These are phyloP conservation scores for Rhizoclosmatium sp. DNA, from an alignment of 192 early-diverging fungal species.

Conservation along the genomic window DNA sequence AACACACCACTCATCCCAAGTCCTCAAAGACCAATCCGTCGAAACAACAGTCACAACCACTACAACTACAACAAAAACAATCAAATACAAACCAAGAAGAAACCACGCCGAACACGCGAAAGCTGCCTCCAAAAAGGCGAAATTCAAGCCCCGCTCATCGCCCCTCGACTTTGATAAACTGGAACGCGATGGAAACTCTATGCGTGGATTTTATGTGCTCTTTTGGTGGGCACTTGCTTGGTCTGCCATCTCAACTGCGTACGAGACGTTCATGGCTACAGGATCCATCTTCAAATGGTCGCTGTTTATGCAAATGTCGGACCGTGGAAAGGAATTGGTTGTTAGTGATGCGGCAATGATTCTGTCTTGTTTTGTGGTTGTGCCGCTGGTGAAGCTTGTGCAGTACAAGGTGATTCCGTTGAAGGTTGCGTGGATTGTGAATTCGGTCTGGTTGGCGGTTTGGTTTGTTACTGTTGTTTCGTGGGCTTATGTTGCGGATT, in stretches of 20 bases:
- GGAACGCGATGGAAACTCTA: conserved; percentile 6
- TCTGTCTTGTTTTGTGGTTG: conserved; percentile 64
- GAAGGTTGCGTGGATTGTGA: conserved; percentile 59
- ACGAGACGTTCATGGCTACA: conserved; percentile 61
- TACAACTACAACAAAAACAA: not conserved
- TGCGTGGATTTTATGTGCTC: conserved; percentile 79
- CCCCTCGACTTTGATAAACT: conserved; percentile 26
- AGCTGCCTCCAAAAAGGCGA: not conserved
- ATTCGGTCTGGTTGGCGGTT: conserved; percentile 53
- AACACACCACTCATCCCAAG: not conserved
- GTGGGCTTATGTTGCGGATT: conserved; percentile 63
- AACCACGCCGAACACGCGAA: not conserved
- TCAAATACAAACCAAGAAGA: not conserved
- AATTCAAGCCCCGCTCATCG: conserved; percentile 21
- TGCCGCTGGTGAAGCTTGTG: conserved; percentile 68
- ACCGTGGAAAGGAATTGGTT: conserved; percentile 70
- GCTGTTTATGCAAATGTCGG: conserved; percentile 65
- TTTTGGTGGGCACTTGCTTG: conserved; percentile 85
- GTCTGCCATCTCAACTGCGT: conserved; percentile 69
- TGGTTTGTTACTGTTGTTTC: conserved; percentile 50
- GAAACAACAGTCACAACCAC: not conserved
- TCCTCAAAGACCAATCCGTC: not conserved
- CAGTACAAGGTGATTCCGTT: conserved; percentile 55
- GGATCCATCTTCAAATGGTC: conserved; percentile 60
- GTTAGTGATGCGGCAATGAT: conserved; percentile 79